Evolutionary conservation across 176 grass and related monocot species (phyloP), one percentile per base, ranked within the genome.

Genomic region (Thinopyrum elongatum): DNA sequence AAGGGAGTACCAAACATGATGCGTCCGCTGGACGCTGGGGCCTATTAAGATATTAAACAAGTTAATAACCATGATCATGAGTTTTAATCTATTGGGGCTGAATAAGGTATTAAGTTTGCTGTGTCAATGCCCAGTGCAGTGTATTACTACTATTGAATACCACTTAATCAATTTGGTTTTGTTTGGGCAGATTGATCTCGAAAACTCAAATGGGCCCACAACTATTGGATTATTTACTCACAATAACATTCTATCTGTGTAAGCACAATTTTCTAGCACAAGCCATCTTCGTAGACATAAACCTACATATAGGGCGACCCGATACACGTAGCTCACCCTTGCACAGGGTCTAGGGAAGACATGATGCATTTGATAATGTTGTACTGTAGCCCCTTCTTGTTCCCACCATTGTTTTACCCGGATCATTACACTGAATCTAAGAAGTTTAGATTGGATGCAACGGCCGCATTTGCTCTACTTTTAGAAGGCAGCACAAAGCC

Each of bases 401-500:
- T 1, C 30, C 30, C 30, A 31, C 1, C 30, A 31, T 31, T 31
- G 30, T 31, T 31, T 31, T 31, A 3, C 30, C 30, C 30, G 30
- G 30, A 31, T 31, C 2, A 3, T 31, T 3, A 31, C 30, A 31
- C 3, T 31, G 30, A 15, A 60, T 11, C 42, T 47, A 70, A 58
- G 63, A 21, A 83, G 51, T 75, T 29, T 17, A 34, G 14, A 25
- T 10, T 49, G 25, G 14, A 58, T 73, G 67, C 82, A 72, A 70
- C 26, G 22, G 83, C n/a, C 86, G 83, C 86, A 41, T 91, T 91
- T 66, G 79, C 65, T 65, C 67, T 87, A n/a, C n/a, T n/a, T n/a
- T n/a, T n/a, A n/a, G n/a, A n/a, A 60, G 89, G 83, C 11, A 89
- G 80, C 83, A 87, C 86, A 77, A 86, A 91, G 26, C 83, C 66